These are phyloP conservation scores for Penicillium manginii DNA, from an alignment of 495 filamentous ascomycete species.

Conservation along the genomic window DNA sequence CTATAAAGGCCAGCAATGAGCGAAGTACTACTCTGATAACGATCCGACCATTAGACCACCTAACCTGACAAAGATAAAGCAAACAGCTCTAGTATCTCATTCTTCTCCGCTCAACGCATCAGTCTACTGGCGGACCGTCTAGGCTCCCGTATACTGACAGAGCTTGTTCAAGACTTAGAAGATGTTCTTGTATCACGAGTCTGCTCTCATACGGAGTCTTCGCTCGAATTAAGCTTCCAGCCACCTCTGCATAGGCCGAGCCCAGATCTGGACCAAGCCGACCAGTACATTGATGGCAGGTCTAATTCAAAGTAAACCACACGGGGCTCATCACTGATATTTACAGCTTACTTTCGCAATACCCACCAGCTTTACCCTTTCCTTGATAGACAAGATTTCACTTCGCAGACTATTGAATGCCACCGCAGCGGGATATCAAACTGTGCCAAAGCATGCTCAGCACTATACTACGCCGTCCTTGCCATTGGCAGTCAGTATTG, in stretches of 20 bases:
- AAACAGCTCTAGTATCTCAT: slow-evolving; percentile 2
- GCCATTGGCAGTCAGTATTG: slow-evolving; percentile 40
- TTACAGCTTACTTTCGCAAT: neutral
- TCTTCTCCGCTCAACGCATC: slow-evolving; percentile 2
- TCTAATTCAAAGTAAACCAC: neutral
- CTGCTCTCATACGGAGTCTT: neutral
- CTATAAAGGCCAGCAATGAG: neutral
- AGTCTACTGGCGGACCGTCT: neutral
- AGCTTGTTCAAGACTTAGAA: neutral
- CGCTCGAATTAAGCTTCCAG: neutral
- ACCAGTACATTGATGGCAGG: neutral
- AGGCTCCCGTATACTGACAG: neutral
- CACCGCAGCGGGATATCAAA: neutral
- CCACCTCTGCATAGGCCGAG: neutral
- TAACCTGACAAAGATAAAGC: neutral
- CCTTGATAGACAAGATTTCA: neutral
- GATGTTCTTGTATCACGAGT: neutral
- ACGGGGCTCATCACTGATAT: too few relatives aligned
- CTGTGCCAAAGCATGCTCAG: neutral
- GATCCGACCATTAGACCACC: neutral
- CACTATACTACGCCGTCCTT: slow-evolving; percentile 25
- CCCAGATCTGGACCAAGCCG: neutral
- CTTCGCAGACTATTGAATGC: neutral
- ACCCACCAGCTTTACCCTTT: neutral
- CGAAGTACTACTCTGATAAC: neutral